Evolutionary conservation across 2,329 filamentous ascomycete species (phyloP), one percentile per base, ranked within the genome.

Genomic region (Fusarium miscanthi): DNA sequence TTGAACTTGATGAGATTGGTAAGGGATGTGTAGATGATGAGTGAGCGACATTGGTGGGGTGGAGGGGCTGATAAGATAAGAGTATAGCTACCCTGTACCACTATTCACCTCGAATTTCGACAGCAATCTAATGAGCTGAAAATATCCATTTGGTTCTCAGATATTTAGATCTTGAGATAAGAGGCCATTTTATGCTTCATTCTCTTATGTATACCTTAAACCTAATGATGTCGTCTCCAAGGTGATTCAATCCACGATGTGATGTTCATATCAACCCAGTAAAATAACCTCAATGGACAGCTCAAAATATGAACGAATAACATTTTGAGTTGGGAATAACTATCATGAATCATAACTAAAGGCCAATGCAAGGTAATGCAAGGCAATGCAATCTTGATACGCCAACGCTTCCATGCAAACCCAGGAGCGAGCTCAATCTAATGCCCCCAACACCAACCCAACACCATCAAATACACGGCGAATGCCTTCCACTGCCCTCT

Each of bases 11-110:
- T 45, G 58, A 60, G 64, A 65, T 74, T 59, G 62, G 68, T 70
- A 69, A 74, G 60, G 56, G 46, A 58, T 61, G 49, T 62, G 68
- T 70, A 69, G 59, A 54, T 70, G 59, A 72, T 74, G 71, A 72
- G 60, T 69, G 71, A 74, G 70, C 45, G 58, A 42, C 30, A 11
- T 53, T 52, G 52, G 65, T 61, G 64, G 57, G 57, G 51, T 49
- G 56, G 42, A 41, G 31, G 53, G 31, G 54, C 11, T 40, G 71
- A 74, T 74, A 72, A 74, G 71, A 74, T 74, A 74, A 74, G 40
- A 30, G 3, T 2, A 0, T 0, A 7, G 3, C 11, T 72, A 73
- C 70, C 70, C 70, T 73, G 7, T 2, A 71, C 37, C 3, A 13
- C 1, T 21, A 11, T 1, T 16, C 12, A 16, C 3, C 6, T 5